Conservation (phyloP, 257 asterid genomes). For the Solanum medicagineum region DNA sequence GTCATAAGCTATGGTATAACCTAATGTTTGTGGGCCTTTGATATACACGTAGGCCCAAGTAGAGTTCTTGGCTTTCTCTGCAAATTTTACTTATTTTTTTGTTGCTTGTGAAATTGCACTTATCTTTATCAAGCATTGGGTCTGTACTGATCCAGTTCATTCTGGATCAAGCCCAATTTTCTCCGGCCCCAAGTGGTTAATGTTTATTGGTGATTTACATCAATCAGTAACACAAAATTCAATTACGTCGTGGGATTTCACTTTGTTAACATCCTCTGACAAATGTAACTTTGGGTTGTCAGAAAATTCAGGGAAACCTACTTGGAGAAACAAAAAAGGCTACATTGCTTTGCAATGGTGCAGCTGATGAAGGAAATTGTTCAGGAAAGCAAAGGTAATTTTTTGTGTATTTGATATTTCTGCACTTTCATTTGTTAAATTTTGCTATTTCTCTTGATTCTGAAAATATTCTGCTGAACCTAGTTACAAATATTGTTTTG, state of each 20-base stretch:
- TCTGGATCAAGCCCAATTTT: neutral
- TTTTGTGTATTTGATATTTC: neutral
- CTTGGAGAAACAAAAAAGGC: slow-evolving; percentile 13
- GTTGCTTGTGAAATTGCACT: neutral
- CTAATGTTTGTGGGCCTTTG: neutral
- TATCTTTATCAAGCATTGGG: neutral
- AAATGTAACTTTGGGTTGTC: neutral
- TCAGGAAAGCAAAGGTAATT: slow-evolving; percentile 75
- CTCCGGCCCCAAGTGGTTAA: neutral
- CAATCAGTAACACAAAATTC: neutral
- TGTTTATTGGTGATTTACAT: neutral
- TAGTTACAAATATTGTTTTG: neutral
- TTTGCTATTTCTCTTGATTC: neutral
- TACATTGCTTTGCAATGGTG: slow-evolving; percentile 12
- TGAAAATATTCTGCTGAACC: neutral
- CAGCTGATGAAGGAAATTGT: slow-evolving; percentile 22
- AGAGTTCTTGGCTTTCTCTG: neutral
- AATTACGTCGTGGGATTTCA: neutral
- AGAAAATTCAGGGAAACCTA: slow-evolving; percentile 14
- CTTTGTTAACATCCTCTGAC: neutral
- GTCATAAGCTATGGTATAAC: too few species aligned
- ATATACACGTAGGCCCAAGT: too few species aligned
- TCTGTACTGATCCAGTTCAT: neutral
- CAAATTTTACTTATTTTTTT: neutral
- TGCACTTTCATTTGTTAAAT: neutral